These are phyloP conservation scores for Bipolaris oryzae DNA, from an alignment of 2,329 filamentous ascomycete genomes.

Conservation along the genomic window DNA sequence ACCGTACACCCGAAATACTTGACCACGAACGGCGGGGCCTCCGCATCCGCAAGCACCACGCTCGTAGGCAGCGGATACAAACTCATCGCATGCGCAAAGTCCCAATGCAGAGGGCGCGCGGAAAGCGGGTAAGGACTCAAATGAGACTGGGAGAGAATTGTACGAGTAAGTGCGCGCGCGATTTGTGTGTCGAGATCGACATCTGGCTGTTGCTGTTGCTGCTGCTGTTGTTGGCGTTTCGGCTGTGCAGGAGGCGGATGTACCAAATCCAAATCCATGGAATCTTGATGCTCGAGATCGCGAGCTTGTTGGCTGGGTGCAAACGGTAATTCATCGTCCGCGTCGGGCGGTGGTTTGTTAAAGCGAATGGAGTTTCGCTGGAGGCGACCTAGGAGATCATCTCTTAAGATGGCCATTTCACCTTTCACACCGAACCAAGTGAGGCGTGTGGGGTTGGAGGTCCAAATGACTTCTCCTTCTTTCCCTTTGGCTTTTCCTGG, in stretches of 20 bases:
- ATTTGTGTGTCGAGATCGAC: constrained; percentile 51
- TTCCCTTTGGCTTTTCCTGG: constrained; percentile 50
- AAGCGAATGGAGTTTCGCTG: constrained; percentile 77
- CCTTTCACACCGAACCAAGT: constrained; percentile 86
- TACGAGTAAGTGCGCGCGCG: constrained; percentile 83
- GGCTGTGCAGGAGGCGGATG: constrained; percentile 9
- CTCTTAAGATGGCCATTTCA: constrained; percentile 85
- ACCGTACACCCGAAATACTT: constrained; percentile 96
- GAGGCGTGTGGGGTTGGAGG: constrained; percentile 82
- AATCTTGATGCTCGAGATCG: constrained; percentile 22
- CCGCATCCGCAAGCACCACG: constrained; percentile 80
- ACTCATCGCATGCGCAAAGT: constrained; percentile 75
- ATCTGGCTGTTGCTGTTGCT: constrained; percentile 18
- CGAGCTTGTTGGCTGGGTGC: constrained; percentile 18
- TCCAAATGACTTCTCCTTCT: constrained; percentile 80
- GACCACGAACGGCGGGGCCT: constrained; percentile 80
- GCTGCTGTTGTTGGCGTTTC: constrained; percentile 13
- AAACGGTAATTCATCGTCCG: constrained; percentile 36
- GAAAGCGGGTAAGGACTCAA: constrained; percentile 85
- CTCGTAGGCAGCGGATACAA: constrained; percentile 89
- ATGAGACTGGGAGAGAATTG: constrained; percentile 86
- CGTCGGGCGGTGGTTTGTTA: constrained; percentile 55
- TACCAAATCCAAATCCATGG: constrained; percentile 56
- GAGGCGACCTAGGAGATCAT: constrained; percentile 82
- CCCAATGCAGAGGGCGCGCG: constrained; percentile 85